Conservation (phyloP, 495 filamentous ascomycete species). For the Penicillium paxilli region DNA sequence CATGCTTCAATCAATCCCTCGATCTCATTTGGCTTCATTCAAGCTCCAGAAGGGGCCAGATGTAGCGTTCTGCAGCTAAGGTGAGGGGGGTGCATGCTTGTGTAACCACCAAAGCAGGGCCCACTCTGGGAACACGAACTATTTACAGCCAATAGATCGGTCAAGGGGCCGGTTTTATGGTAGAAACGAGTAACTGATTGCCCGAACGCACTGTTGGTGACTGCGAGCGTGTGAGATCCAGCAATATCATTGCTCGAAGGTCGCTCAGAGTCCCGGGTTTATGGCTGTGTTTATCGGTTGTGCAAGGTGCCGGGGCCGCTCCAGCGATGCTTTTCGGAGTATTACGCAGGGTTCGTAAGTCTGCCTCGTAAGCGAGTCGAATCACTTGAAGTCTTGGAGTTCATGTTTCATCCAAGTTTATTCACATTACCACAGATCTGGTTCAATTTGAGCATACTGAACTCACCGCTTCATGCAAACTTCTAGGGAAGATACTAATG, state of each 20-base stretch:
- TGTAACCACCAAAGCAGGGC: slow-evolving; percentile 15
- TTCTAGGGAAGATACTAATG: not conserved
- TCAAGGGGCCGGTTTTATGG: not conserved
- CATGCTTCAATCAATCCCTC: too few relatives aligned
- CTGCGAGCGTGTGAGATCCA: not conserved
- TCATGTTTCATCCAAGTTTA: not conserved
- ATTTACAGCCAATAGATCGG: slow-evolving; percentile 2
- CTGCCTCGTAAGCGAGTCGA: not conserved
- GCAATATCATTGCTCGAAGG: slow-evolving; percentile 1
- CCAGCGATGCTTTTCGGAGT: not conserved
- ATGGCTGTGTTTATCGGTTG: not conserved
- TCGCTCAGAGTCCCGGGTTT: not conserved
- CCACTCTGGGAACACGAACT: slow-evolving; percentile 7
- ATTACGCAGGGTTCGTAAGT: not conserved
- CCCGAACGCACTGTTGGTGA: not conserved
- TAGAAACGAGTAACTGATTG: slow-evolving; percentile 9
- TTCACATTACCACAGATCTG: not conserved
- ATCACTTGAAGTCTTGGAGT: not conserved
- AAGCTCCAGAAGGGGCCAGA: slow-evolving; percentile 3
- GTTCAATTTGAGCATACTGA: not conserved
- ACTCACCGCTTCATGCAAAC: slow-evolving; percentile 2
- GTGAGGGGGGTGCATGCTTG: slow-evolving; percentile 17
- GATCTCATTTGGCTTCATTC: not conserved
- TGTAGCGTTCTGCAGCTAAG: slow-evolving; percentile 15
- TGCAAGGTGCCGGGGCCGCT: not conserved